Percentiles rank a stretch among this genome's conserved stretches.
These are phyloP conservation scores for Fusarium metavorans DNA, from an alignment of 2,329 filamentous ascomycete species.

Conservation along the genomic window DNA sequence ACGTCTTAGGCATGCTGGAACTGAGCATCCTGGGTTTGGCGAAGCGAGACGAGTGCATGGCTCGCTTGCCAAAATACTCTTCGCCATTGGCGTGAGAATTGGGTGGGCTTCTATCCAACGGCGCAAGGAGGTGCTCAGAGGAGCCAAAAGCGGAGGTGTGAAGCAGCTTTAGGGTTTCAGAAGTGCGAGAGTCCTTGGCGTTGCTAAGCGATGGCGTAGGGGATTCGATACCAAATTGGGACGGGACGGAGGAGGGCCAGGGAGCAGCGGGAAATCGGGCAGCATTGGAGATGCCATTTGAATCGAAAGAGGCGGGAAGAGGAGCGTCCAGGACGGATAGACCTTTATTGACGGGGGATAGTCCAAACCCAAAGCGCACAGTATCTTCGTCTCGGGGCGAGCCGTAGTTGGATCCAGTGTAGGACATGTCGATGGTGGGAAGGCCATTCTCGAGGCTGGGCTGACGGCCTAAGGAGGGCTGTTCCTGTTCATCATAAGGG, in stretches of 20 bases:
- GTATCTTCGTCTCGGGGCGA: constrained; percentile 80
- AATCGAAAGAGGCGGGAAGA: constrained; percentile 94
- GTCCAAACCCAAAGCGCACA: constrained; percentile 73
- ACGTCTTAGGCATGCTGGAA: constrained; percentile 75
- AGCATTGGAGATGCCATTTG: constrained; percentile 92
- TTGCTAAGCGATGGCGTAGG: constrained; percentile 79
- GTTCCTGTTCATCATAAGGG: constrained; percentile 56
- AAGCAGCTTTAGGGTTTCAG: constrained; percentile 72
- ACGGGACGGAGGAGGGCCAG: constrained; percentile 91
- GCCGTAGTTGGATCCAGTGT: constrained; percentile 75
- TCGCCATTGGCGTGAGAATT: constrained; percentile 64
- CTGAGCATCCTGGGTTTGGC: constrained; percentile 76
- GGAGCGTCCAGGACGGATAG: constrained; percentile 95
- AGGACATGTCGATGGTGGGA: constrained; percentile 70
- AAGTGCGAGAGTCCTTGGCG: constrained; percentile 70
- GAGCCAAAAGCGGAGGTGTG: constrained; percentile 77
- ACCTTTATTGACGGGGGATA: constrained; percentile 80
- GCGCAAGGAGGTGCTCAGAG: constrained; percentile 71
- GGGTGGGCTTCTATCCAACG: constrained; percentile 60
- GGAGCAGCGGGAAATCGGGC: constrained; percentile 83
- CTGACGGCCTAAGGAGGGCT: constrained; percentile 60
- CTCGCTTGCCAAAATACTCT: constrained; percentile 76
- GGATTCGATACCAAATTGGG: constrained; percentile 89
- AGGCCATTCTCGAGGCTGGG: constrained; percentile 67
- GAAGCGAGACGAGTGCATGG: constrained; percentile 77